These are phyloP conservation scores for Solanum corneliomulleri DNA, from an alignment of 257 asterid species.

Conservation along the genomic window DNA sequence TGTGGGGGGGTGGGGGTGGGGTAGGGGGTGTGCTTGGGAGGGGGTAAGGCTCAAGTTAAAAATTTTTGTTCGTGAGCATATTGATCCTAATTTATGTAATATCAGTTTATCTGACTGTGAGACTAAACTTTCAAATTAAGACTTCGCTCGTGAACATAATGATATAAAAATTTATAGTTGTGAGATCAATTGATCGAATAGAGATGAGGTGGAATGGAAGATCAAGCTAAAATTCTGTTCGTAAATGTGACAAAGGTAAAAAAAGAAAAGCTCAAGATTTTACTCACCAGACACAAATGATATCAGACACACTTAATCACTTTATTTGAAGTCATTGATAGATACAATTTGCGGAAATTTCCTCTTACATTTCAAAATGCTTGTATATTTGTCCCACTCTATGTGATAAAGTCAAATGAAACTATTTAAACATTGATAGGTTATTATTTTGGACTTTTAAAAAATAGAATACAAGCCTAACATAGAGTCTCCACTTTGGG, in stretches of 20 bases:
- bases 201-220: fast-evolving
- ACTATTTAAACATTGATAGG: not conserved
- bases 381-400: not conserved
- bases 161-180: not conserved
- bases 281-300: not conserved
- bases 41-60: not conserved
- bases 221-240: fast-evolving
- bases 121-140: not conserved
- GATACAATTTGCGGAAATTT: not conserved
- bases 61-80: not conserved
- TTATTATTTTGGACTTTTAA: not conserved
- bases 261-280: not conserved
- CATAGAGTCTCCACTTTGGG: not conserved
- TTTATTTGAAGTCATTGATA: not conserved
- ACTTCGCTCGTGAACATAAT: not conserved
- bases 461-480: not conserved
- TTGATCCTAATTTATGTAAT: not conserved
- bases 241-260: not conserved
- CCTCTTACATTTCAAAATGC: not conserved
- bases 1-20: not conserved
- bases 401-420: not conserved
- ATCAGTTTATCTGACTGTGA: not conserved
- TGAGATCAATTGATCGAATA: fast-evolving
- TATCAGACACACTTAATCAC: not conserved
- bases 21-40: not conserved